Evolutionary conservation across 108 stramenopile genomes (phyloP).

Genomic region (Chaetoceros muelleri): DNA sequence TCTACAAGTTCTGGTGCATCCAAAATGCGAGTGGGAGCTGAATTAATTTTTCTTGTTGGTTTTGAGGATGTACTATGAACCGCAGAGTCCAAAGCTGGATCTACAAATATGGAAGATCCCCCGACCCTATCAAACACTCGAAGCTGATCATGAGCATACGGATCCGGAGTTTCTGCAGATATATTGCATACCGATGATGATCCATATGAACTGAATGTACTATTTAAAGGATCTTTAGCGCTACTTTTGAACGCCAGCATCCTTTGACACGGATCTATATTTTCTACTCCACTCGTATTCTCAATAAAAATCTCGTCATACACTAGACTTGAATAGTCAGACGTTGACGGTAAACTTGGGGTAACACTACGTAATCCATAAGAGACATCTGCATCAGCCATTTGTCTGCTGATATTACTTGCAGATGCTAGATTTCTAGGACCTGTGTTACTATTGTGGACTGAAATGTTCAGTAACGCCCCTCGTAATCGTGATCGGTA

Average conservation of each 20-base stretch:
- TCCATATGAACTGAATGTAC: background rate
- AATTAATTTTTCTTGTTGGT: constrained; percentile 77
- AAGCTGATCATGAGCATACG: constrained; percentile 33
- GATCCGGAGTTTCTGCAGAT: constrained; percentile 7
- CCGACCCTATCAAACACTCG: constrained; percentile 6
- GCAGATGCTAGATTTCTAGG: background rate
- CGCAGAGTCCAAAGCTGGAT: constrained; percentile 6
- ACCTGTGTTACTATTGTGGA: constrained; percentile 11
- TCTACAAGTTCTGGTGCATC: constrained; percentile 95
- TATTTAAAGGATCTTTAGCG: background rate
- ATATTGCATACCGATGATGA: background rate
- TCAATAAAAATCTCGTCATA: background rate
- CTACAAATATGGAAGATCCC: constrained; percentile 5
- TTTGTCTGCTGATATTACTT: background rate
- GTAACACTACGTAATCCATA: background rate
- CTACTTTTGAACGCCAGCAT: background rate
- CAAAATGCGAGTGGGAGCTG: constrained; percentile 90
- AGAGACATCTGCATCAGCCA: no score
- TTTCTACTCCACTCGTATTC: background rate
- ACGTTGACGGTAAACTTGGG: background rate
- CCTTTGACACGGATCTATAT: background rate
- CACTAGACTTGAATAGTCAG: background rate
- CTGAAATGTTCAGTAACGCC: constrained; percentile 31
- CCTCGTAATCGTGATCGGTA: constrained; percentile 38
- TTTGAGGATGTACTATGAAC: constrained; percentile 8